Conservation (phyloP, 352 stramenopile species). For the Phytopythium helicoides region DNA sequence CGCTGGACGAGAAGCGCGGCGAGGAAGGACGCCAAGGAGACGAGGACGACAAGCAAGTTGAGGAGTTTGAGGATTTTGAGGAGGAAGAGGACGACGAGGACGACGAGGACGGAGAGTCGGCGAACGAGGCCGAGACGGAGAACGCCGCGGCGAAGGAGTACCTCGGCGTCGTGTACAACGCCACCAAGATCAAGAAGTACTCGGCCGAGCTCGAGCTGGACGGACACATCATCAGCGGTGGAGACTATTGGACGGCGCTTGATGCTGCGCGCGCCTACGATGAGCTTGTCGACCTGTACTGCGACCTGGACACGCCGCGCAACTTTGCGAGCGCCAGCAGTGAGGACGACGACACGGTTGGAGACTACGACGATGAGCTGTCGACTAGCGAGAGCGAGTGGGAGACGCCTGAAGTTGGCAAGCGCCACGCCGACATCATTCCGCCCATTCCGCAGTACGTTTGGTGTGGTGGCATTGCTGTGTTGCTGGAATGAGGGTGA, state of each 20-base stretch:
- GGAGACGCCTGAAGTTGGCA: conserved; percentile 59
- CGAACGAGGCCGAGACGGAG: conserved; percentile 30
- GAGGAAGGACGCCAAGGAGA: too few species aligned
- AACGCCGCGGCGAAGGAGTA: conserved; percentile 35
- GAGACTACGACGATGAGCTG: conserved; percentile 14
- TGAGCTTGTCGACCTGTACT: conserved; percentile 79
- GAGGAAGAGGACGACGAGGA: conserved; percentile 24
- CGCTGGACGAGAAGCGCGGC: neutral
- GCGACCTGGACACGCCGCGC: conserved; percentile 65
- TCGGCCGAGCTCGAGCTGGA: conserved; percentile 72
- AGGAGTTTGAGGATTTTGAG: conserved; percentile 17
- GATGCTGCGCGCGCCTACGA: conserved; percentile 83
- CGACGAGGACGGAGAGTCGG: conserved; percentile 19
- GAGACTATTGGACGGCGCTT: conserved; percentile 79
- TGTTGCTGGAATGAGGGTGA: neutral
- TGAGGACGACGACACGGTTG: conserved; percentile 23
- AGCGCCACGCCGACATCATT: conserved; percentile 79
- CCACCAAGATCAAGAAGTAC: conserved; percentile 80
- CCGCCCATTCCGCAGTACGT: conserved; percentile 41
- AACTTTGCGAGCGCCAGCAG: conserved; percentile 52
- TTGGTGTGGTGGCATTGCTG: neutral
- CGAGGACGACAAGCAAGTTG: conserved; percentile 9
- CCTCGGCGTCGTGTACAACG: conserved; percentile 69
- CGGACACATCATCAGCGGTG: conserved; percentile 65
- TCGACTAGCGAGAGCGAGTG: conserved; percentile 35